Evolutionary conservation across 1,284 basidiomycete species (phyloP), one percentile per base, ranked within the genome.

Genomic region (Sphagnurus paluster): DNA sequence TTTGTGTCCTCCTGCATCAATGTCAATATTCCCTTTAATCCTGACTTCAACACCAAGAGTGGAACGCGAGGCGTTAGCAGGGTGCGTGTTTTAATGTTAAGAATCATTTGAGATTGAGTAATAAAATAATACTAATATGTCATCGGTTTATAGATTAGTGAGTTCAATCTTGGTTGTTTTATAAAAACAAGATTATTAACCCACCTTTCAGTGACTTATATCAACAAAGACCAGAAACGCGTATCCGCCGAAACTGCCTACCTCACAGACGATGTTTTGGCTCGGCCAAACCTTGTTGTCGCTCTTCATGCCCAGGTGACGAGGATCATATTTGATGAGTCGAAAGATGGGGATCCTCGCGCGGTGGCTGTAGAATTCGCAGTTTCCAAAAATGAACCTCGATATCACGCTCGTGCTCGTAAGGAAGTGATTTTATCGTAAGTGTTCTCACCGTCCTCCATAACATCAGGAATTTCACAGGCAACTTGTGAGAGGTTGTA

Each of bases 241-340:
- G 80, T 81, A 2, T 80, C 83, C 2, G 72, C 80, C 0, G 83
- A 87, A 55, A 66, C 74, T 0, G 82, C 83, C 0, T 89, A 88
- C 56, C 68, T 89, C 32, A 86, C 84, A 0, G 64, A 72, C 0
- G 70, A 78, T 0, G 85, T 87, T 3, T 69, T 87, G 10, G 68
- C 72, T 1, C 68, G 86, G 37, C 72, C 76, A 4, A 88, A 89
- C 56, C 69, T 89, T 26, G 80, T 70, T 29, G 75, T 89, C 25
- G 74, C 74, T 3, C 73, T 77, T 4, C 66, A 74, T 39, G 77
- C 80, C 0, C 70, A 70, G 8, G 80, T 77, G n/a, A 82, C 48
- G 11, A 53, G 37, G 14, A 40, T 53, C 33, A 33, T 53, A 16
- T 53, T 53, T 21, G 52, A 53, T 8, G 14, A 33, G 3, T 57